Conservation (phyloP, 83 land plant genomes). For the Isoetes engelmannii region DNA sequence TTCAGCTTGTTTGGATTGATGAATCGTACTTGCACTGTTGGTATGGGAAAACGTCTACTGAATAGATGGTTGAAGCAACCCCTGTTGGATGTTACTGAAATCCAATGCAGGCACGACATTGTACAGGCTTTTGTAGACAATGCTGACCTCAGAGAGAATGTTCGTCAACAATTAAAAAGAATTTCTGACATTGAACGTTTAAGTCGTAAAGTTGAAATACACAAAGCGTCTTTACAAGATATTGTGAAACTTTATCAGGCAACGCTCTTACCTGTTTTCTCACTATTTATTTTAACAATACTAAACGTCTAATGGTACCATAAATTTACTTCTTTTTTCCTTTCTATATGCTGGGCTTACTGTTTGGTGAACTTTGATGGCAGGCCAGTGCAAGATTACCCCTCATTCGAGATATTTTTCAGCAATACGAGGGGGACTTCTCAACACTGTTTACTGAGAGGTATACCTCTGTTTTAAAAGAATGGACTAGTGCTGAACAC, state of each 20-base stretch:
- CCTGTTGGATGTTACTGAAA: conserved; percentile 71
- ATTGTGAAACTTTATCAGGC: conserved; percentile 96
- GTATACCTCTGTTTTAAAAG: conserved; percentile 43
- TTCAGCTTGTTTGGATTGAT: conserved; percentile 89
- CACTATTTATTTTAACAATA: not conserved
- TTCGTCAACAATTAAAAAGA: conserved; percentile 74
- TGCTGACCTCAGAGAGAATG: conserved; percentile 62
- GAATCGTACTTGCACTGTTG: conserved; percentile 98
- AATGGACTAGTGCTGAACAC: conserved; percentile 59
- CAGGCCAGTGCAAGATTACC: conserved; percentile 88
- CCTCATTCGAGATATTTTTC: conserved; percentile 48
- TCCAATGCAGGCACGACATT: conserved; percentile 61
- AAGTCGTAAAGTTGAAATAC: conserved; percentile 55
- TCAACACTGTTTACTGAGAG: conserved; percentile 45
- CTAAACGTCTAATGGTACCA: not conserved
- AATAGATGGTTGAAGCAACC: conserved; percentile 98
- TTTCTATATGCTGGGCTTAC: too few species aligned
- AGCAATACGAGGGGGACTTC: conserved; percentile 69
- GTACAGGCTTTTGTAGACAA: conserved; percentile 93
- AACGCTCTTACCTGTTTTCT: not conserved
- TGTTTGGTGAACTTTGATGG: conserved; percentile 15
- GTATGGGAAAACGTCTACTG: conserved; percentile 90
- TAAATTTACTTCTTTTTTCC: not conserved
- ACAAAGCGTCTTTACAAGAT: conserved; percentile 59
- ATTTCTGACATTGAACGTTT: conserved; percentile 86